These are phyloP conservation scores for Xylariaceae sp. DNA, from an alignment of 2,329 filamentous ascomycete species.

Conservation along the genomic window DNA sequence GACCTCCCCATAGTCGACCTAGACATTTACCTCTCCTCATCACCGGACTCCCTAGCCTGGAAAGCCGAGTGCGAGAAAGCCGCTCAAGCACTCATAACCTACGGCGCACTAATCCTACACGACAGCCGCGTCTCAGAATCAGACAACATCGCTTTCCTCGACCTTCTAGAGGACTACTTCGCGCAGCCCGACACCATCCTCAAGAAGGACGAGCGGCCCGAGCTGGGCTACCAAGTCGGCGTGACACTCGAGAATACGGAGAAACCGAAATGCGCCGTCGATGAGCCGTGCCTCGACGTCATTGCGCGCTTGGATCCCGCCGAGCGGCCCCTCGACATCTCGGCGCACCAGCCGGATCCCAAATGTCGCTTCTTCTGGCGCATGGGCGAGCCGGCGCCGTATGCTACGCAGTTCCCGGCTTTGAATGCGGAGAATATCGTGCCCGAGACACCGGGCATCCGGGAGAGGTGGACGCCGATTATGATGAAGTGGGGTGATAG, in stretches of 20 bases:
- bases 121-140: conserved; percentile 54
- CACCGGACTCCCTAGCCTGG: conserved; percentile 40
- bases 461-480: conserved; percentile 46
- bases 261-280: conserved; percentile 60
- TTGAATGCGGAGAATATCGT: conserved; percentile 54
- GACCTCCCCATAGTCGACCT: conserved; percentile 58
- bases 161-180: conserved; percentile 63
- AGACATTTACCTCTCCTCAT: conserved; percentile 51
- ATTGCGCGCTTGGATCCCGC: conserved; percentile 51
- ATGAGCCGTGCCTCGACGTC: conserved; percentile 56
- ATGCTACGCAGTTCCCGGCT: conserved; percentile 51
- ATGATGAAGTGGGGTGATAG: conserved; percentile 56
- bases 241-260: conserved; percentile 61
- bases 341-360: conserved; percentile 53
- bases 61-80: conserved; percentile 51
- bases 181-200: conserved; percentile 49
- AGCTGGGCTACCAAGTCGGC: conserved; percentile 57
- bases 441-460: conserved; percentile 47
- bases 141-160: conserved; percentile 55
- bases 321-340: conserved; percentile 56
- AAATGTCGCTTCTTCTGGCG: conserved; percentile 63
- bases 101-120: conserved; percentile 57
- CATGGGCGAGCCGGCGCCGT: conserved; percentile 52
- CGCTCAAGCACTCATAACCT: conserved; percentile 54
- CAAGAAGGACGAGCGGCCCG: conserved; percentile 50